Percentiles rank a stretch among this genome's conserved stretches.
Conservation (phyloP, 2,329 filamentous ascomycete species). For the Pyrenochaeta sp. region DNA sequence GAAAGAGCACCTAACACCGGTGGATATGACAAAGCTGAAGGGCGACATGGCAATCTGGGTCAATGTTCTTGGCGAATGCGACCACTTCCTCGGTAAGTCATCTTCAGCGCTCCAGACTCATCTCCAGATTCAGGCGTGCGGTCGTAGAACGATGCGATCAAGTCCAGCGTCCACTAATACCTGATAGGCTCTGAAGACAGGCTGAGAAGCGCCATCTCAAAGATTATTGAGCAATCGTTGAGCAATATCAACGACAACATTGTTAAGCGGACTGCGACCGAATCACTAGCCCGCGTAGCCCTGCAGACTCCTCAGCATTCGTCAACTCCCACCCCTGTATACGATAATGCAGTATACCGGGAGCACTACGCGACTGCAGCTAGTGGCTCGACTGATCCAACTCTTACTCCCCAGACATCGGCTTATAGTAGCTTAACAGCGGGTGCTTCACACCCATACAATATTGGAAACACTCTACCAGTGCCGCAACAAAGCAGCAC, state of each 20-base stretch:
- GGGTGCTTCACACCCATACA: conserved; percentile 34
- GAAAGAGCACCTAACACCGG: conserved; percentile 65
- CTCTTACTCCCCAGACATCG: conserved; percentile 26
- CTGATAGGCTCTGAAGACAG: conserved; percentile 57
- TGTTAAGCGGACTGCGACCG: conserved; percentile 54
- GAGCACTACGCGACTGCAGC: conserved; percentile 32
- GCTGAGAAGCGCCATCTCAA: conserved; percentile 58
- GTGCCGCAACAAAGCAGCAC: conserved; percentile 30
- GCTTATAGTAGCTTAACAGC: conserved; percentile 30
- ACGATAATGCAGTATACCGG: conserved; percentile 34
- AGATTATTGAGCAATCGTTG: conserved; percentile 60
- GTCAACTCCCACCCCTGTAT: conserved; percentile 24
- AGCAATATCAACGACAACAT: conserved; percentile 57
- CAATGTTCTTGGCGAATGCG: conserved; percentile 71
- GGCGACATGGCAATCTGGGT: conserved; percentile 76
- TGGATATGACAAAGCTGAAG: conserved; percentile 68
- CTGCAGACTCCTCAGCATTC: conserved; percentile 39
- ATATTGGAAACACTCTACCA: conserved; percentile 28
- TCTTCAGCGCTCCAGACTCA: not conserved
- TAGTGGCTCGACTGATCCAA: conserved; percentile 26
- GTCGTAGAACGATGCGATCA: not conserved
- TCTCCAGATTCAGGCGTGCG: not conserved
- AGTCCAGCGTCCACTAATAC: not conserved
- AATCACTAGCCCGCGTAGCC: conserved; percentile 52
- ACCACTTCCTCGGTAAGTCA: conserved; percentile 70